Evolutionary conservation across 2,329 filamentous ascomycete genomes (phyloP), one percentile per base, ranked within the genome.

Genomic region (Calonectria honghensis): DNA sequence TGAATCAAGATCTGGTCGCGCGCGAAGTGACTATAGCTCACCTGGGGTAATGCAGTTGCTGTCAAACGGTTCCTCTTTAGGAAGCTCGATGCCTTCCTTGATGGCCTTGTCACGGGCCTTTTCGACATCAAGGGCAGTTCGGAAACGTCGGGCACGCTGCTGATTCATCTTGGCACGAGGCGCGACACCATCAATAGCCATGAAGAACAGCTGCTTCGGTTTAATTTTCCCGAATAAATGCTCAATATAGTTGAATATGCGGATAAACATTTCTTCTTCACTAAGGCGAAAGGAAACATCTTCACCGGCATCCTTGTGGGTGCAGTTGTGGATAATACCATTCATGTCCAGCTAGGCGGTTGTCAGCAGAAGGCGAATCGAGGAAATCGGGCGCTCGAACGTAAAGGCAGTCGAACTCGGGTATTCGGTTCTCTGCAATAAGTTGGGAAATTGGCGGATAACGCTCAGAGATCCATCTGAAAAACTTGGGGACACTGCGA

Each of bases 141-240:
- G 92, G 86, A 99, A 99, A 84, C 97, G 94, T 82, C 97, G 93
- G 72, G 97, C 94, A 80, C 97, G 95, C 87, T 99, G 97, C 86
- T 99, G 97, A 85, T 99, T 99, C 97, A 99, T 99, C 90, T 99
- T 99, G 80, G 97, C 97, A 82, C 97, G 94, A 24, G 97, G 97
- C 29, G 97, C 97, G 76, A 99, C 97, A 81, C 97, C 97, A 83
- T 99, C 97, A 78, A 99, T 97, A 66, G 97, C 97, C 97, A 99
- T 99, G 89, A 98, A 99, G 88, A 99, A 99, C 45, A 99, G 91
- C 89, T 98, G 94, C 87, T 98, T 96, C 16, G 97, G 97, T 86
- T 98, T 98, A 84, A 99, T 99, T 86, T 98, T 99, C 81, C 96
- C 96, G 85, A 98, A 99, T 68, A 99, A 87, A 87, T 99, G 97